Percentiles rank a stretch among this genome's conserved stretches.
Conservation (phyloP, 352 stramenopile species). For the Elongisporangium undulatum region DNA sequence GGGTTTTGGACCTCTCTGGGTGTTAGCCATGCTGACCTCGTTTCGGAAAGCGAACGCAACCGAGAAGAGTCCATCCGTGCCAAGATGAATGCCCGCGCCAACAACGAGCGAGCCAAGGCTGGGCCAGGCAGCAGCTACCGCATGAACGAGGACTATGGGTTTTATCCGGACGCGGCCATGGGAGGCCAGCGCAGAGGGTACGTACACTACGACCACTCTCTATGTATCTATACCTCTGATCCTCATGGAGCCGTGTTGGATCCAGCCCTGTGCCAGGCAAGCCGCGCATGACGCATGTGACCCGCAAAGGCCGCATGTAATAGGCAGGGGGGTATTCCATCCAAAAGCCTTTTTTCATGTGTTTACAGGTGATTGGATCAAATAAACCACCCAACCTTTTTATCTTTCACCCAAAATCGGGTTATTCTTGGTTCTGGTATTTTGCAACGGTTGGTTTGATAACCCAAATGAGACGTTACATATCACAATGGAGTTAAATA, state of each 20-base stretch:
- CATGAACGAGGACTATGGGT: slow-evolving; percentile 33
- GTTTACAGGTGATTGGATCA: neutral
- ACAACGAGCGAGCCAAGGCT: slow-evolving; percentile 43
- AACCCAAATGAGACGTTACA: neutral
- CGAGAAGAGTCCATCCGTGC: slow-evolving; percentile 44
- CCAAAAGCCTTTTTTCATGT: neutral
- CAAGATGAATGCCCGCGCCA: slow-evolving; percentile 48
- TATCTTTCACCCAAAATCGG: too few relatives aligned
- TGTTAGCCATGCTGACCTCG: slow-evolving; percentile 42
- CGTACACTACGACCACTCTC: slow-evolving; percentile 2
- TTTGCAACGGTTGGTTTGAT: neutral
- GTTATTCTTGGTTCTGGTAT: neutral
- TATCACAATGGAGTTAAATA: neutral
- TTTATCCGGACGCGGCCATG: slow-evolving; percentile 33
- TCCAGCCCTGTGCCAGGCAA: slow-evolving; percentile 16
- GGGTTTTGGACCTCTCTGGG: neutral
- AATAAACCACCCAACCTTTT: neutral
- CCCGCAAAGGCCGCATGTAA: slow-evolving; percentile 62
- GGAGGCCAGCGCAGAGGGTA: slow-evolving; percentile 42
- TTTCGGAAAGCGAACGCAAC: slow-evolving; percentile 42
- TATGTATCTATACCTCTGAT: neutral
- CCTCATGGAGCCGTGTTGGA: slow-evolving; percentile 1
- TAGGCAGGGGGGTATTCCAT: neutral
- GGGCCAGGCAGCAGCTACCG: slow-evolving; percentile 25
- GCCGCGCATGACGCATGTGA: slow-evolving; percentile 40